Percentiles rank a stretch among this genome's conserved stretches.
Conservation (phyloP, 106 monocot genomes). For the Ottelia alismoides region DNA sequence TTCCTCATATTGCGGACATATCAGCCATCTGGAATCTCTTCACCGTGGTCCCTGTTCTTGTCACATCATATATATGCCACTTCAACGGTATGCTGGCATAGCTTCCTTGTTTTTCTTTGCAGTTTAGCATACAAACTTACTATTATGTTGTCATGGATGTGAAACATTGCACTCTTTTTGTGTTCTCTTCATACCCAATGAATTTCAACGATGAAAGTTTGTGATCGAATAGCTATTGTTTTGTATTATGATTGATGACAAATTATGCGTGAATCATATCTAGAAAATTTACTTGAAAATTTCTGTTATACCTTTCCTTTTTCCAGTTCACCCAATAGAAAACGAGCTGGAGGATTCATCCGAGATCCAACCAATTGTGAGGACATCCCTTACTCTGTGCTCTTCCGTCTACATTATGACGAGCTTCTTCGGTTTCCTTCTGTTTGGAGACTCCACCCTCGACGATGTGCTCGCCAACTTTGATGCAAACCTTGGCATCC, state of each 20-base stretch:
- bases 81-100: conserved; percentile 18
- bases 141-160: no score
- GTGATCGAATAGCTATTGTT: no score
- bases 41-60: conserved; percentile 20
- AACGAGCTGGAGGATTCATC: conserved; percentile 5
- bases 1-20: conserved; percentile 12
- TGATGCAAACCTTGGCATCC: conserved; percentile 3
- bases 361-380: conserved; percentile 1
- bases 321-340: conserved; percentile 16
- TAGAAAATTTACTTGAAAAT: no score
- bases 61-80: conserved; percentile 20
- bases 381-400: conserved; percentile 7
- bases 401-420: conserved; percentile 4
- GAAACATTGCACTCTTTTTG: no score
- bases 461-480: conserved; percentile 22
- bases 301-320: neutral
- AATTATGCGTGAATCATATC: no score
- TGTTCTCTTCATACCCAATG: no score
- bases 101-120: no score
- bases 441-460: conserved; percentile 15
- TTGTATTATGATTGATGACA: no score
- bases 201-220: no score
- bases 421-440: conserved; percentile 20
- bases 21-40: conserved; percentile 16
- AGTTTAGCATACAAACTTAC: no score